These are phyloP conservation scores for Knoxia roxburghii DNA, from an alignment of 257 asterid species.

Conservation along the genomic window DNA sequence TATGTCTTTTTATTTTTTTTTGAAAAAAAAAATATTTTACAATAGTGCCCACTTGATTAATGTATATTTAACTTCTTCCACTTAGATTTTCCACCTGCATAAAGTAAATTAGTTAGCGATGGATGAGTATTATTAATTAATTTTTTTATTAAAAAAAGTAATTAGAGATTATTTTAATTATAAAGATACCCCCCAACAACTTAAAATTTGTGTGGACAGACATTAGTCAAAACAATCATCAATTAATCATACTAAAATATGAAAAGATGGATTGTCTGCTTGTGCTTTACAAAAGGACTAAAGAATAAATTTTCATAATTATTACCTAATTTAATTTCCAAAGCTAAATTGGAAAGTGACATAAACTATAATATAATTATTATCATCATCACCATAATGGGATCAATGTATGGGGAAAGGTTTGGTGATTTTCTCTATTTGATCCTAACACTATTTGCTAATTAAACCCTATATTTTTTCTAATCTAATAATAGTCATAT, in stretches of 20 bases:
- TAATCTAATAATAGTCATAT: too few species aligned
- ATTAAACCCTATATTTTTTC: background rate
- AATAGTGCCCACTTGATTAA: background rate
- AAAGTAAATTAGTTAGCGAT: background rate
- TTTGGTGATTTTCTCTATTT: background rate
- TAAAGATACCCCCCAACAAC: slow-evolving; percentile 3
- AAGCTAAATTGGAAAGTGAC: slow-evolving; percentile 19
- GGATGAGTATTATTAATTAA: background rate
- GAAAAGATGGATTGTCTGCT: slow-evolving; percentile 42
- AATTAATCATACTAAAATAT: slow-evolving; percentile 35
- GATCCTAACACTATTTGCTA: background rate
- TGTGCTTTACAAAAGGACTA: slow-evolving; percentile 43
- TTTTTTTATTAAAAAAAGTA: too few species aligned
- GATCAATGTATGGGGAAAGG: slow-evolving; percentile 6
- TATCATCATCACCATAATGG: background rate
- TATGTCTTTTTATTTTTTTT: too few species aligned
- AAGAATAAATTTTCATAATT: too few species aligned
- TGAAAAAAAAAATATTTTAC: background rate
- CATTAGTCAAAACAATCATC: slow-evolving; percentile 59
- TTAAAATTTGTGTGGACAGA: slow-evolving; percentile 25
- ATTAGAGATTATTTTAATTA: background rate
- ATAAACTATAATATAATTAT: background rate
- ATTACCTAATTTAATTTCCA: background rate
- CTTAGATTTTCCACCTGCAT: slow-evolving; percentile 16
- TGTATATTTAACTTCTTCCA: slow-evolving; percentile 8